Evolutionary conservation across 257 asterid genomes (phyloP).

Genomic region (Solanum sitiens): DNA sequence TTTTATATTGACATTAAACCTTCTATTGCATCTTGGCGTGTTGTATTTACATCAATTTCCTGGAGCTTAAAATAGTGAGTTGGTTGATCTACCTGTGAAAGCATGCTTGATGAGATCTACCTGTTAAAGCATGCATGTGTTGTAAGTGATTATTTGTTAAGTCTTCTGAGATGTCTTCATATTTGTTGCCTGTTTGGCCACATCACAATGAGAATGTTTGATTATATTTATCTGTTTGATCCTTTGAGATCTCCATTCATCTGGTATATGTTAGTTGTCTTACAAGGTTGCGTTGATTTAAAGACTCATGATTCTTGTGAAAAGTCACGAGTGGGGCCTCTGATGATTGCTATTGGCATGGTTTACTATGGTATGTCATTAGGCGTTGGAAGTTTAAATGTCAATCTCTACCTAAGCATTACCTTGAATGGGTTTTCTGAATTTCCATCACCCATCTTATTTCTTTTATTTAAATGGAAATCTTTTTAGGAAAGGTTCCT

Average conservation of each 20-base stretch:
- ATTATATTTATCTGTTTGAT: background rate
- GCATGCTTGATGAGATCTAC: no score
- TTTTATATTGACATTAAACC: background rate
- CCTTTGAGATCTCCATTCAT: background rate
- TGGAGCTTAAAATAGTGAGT: background rate
- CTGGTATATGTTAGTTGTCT: background rate
- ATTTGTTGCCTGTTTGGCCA: background rate
- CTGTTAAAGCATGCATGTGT: background rate
- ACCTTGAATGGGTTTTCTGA: background rate
- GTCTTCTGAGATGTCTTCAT: background rate
- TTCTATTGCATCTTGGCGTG: background rate
- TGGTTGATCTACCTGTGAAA: background rate
- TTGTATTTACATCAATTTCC: background rate
- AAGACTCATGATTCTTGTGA: background rate
- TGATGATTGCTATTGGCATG: no score
- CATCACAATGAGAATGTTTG: background rate
- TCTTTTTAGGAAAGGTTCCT: background rate
- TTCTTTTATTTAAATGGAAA: background rate
- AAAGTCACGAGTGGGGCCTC: background rate
- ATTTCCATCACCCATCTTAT: background rate
- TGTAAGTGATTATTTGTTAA: background rate
- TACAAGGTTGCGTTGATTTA: background rate
- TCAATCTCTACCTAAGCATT: background rate
- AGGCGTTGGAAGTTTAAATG: background rate
- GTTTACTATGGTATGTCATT: background rate